Evolutionary conservation across 139 green algal species (phyloP).

Genomic region (Micractinium conductrix): DNA sequence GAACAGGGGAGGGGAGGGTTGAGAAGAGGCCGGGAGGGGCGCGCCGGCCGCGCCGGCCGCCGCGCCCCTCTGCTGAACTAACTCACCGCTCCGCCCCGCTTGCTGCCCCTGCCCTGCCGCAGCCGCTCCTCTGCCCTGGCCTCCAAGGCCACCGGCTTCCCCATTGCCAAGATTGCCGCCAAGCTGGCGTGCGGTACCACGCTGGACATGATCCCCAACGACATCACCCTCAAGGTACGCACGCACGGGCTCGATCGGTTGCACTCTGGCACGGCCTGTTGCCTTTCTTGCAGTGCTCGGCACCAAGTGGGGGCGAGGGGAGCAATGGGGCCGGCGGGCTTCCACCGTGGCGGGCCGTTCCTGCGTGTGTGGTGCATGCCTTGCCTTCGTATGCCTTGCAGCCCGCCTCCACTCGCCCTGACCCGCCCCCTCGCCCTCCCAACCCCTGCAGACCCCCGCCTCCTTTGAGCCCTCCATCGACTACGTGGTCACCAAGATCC

Average conservation of each 20-base stretch:
- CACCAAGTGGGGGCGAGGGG: no score
- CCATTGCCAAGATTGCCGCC: conserved; percentile 99
- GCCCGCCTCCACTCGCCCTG: no score
- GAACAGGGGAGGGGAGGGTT: no score
- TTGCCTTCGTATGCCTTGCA: no score
- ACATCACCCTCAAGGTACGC: conserved; percentile 99
- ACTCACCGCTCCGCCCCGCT: background rate
- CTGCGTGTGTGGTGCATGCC: no score
- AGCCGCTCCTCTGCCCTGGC: conserved; percentile 95
- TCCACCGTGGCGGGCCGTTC: no score
- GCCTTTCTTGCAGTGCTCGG: no score
- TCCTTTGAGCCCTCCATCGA: conserved; percentile 99
- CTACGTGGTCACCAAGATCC: conserved; percentile 99
- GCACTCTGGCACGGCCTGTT: no score
- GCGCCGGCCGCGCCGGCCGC: background rate
- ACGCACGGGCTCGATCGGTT: no score
- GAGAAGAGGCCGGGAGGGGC: no score
- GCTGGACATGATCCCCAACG: conserved; percentile 98
- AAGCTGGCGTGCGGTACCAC: conserved; percentile 98
- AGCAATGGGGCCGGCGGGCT: no score
- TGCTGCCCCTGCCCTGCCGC: background rate
- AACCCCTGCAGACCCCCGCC: conserved; percentile 96
- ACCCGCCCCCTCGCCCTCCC: no score
- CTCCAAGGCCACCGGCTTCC: conserved; percentile 98
- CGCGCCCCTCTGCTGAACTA: background rate